These are phyloP conservation scores for Suhomyces xylopsoci DNA, from an alignment of 805 yeast species.

Conservation along the genomic window DNA sequence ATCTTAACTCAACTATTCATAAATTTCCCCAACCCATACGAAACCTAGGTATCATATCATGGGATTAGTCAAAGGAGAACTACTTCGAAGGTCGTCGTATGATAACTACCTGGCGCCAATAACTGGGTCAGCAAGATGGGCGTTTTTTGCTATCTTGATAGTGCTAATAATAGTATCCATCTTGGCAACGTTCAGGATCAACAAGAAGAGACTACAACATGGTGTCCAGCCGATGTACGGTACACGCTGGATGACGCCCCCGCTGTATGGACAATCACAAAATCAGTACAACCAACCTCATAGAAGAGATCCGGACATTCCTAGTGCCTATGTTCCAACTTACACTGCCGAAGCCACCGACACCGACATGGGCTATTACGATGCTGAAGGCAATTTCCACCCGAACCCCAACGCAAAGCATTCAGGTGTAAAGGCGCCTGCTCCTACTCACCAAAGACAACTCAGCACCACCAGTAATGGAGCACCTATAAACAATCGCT, in stretches of 20 bases:
- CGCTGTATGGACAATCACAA: conserved; percentile 67
- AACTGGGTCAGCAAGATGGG: conserved; percentile 48
- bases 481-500: conserved; percentile 12
- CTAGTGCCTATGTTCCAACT: conserved; percentile 56
- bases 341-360: conserved; percentile 67
- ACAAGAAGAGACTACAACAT: conserved; percentile 46
- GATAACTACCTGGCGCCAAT: neutral
- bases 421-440: conserved; percentile 14
- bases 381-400: conserved; percentile 50
- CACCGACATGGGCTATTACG: conserved; percentile 77
- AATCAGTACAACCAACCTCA: conserved; percentile 47
- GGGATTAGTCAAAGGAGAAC: neutral
- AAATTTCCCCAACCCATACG: neutral
- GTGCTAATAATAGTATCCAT: conserved; percentile 47
- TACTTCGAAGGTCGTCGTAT: neutral
- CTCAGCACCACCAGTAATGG: conserved; percentile 12
- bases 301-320: conserved; percentile 40
- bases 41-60: neutral
- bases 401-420: conserved; percentile 31
- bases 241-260: conserved; percentile 87
- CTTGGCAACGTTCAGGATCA: conserved; percentile 50
- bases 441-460: conserved; percentile 21
- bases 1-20: too few species aligned
- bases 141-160: conserved; percentile 60
- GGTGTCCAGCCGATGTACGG: conserved; percentile 66